These are phyloP conservation scores for Trematosphaeria pertusa DNA, from an alignment of 2,329 filamentous ascomycete genomes.

Conservation along the genomic window DNA sequence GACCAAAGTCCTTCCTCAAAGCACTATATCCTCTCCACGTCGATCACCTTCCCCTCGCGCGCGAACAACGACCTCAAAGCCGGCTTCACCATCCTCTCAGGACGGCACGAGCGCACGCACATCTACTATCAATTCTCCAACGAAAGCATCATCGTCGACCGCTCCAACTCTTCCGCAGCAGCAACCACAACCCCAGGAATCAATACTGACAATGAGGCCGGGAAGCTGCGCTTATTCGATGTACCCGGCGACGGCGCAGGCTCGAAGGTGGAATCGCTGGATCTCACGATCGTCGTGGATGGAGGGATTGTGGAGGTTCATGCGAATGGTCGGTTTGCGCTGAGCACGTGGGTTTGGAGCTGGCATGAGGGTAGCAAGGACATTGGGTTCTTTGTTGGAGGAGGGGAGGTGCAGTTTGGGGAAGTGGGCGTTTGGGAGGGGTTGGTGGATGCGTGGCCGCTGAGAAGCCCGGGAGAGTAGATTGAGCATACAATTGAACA, in stretches of 20 bases:
- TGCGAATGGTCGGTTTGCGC: constrained; percentile 51
- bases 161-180: constrained; percentile 51
- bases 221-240: constrained; percentile 52
- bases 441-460: constrained; percentile 19
- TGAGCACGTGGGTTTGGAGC: constrained; percentile 53
- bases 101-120: constrained; percentile 49
- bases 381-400: constrained; percentile 24
- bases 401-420: constrained; percentile 25
- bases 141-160: constrained; percentile 52
- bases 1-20: constrained; percentile 40
- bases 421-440: constrained; percentile 34
- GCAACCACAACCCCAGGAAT: constrained; percentile 50
- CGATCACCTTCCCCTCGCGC: constrained; percentile 49
- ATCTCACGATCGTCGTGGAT: constrained; percentile 53
- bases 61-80: constrained; percentile 43
- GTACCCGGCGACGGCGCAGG: constrained; percentile 31
- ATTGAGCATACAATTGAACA: too few relatives aligned
- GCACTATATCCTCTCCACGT: constrained; percentile 50
- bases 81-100: constrained; percentile 52
- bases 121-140: constrained; percentile 57
- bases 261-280: constrained; percentile 45
- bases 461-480: background rate
- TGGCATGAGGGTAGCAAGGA: constrained; percentile 34
- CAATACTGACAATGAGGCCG: constrained; percentile 46
- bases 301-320: constrained; percentile 47